Evolutionary conservation across 1,284 basidiomycete species (phyloP).

Genomic region (Trichosporon sp.): DNA sequence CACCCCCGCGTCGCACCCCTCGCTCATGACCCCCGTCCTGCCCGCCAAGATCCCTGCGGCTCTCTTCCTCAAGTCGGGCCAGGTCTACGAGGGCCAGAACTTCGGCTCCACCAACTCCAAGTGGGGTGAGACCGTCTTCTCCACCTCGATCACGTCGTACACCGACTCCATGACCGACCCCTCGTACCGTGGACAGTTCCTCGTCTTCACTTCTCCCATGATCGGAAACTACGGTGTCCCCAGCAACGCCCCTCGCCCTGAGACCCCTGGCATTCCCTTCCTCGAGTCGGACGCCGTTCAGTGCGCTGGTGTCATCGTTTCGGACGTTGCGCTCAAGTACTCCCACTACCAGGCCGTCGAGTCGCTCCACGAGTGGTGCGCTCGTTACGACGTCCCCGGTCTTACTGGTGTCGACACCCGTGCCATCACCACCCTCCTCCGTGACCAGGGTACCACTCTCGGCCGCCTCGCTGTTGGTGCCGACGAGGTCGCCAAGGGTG

Average conservation of each 20-base stretch:
- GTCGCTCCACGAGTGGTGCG: slow-evolving; percentile 89
- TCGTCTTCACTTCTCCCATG: slow-evolving; percentile 96
- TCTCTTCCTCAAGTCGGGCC: slow-evolving; percentile 88
- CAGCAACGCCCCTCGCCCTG: slow-evolving; percentile 69
- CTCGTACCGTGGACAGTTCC: slow-evolving; percentile 94
- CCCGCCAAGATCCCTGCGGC: slow-evolving; percentile 63
- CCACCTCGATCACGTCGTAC: slow-evolving; percentile 97
- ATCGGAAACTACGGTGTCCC: slow-evolving; percentile 99
- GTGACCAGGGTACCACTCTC: slow-evolving; percentile 95
- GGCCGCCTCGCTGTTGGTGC: slow-evolving; percentile 81
- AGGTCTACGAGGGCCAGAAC: slow-evolving; percentile 80
- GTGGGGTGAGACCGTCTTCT: slow-evolving; percentile 98
- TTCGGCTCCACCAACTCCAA: slow-evolving; percentile 86
- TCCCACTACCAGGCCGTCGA: slow-evolving; percentile 94
- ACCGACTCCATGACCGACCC: slow-evolving; percentile 99
- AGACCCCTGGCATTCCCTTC: slow-evolving; percentile 79
- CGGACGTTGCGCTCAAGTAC: slow-evolving; percentile 89
- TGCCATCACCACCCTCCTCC: slow-evolving; percentile 86
- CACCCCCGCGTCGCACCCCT: slow-evolving; percentile 27
- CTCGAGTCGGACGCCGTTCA: slow-evolving; percentile 88
- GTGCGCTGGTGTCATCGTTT: slow-evolving; percentile 87
- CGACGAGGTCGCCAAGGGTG: slow-evolving; percentile 59
- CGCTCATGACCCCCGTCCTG: slow-evolving; percentile 27
- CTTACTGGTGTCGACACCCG: slow-evolving; percentile 97
- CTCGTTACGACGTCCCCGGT: slow-evolving; percentile 81